phyloP scores from a whole-genome alignment of 495 filamentous ascomycete species.

The Neurospora intermedia region DNA sequence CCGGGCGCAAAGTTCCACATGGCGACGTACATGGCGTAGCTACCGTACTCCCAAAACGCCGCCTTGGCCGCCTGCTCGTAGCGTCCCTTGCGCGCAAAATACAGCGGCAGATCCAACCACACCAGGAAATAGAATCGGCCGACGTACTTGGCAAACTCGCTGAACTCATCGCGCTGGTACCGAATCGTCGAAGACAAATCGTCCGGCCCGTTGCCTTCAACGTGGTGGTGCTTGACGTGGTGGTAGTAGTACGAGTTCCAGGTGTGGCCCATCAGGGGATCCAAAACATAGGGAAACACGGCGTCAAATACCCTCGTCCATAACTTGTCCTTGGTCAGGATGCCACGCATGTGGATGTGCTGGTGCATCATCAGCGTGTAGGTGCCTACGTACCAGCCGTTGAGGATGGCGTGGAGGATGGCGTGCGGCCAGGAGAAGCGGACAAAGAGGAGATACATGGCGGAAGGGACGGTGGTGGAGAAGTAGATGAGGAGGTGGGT shows the following conservation, averaged over 20 bases:
- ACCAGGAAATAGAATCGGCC: constrained; percentile 59
- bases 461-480: constrained; percentile 55
- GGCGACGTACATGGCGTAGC: constrained; percentile 21
- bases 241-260: constrained; percentile 81
- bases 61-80: constrained; percentile 38
- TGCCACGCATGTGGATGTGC: constrained; percentile 68
- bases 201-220: constrained; percentile 68
- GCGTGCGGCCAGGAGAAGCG: constrained; percentile 57
- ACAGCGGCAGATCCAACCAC: constrained; percentile 65
- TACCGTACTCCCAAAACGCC: constrained; percentile 45
- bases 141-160: constrained; percentile 56
- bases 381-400: constrained; percentile 52
- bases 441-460: constrained; percentile 45
- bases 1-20: not conserved
- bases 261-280: constrained; percentile 71
- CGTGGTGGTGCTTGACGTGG: constrained; percentile 77
- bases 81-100: constrained; percentile 53
- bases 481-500: constrained; percentile 67
- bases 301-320: not conserved
- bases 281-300: constrained; percentile 59
- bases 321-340: constrained; percentile 44
- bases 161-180: constrained; percentile 59
- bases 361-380: constrained; percentile 78
- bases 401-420: constrained; percentile 49
- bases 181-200: constrained; percentile 67